Base-by-base conservation (phyloP, 345 rosid genomes). In the Eucalyptus cladocalyx region DNA sequence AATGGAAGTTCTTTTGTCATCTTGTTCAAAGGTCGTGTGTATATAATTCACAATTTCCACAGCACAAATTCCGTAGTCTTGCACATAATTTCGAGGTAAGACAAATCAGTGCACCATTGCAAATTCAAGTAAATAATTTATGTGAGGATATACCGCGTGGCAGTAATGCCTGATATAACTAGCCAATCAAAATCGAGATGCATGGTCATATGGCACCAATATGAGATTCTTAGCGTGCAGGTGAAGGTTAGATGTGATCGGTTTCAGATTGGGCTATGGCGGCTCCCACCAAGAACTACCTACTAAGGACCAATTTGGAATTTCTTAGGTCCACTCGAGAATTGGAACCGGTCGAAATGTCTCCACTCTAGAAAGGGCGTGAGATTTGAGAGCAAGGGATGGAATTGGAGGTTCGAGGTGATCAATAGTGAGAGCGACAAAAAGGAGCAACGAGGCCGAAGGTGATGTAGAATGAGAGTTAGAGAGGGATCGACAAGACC, bases 201-300 rank as follows among this genome's bases (percentile, higher is more conserved):
- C 9, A 30, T 14, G 34, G 18, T 30, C 72, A 4, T n/a, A 62
- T 58, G n/a, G 30, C 6, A 5, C 62, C 28, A 24, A 51, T 4
- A 51, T 51, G 23, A 51, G 56, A 51, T 51, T 51, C 9, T 51
- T 51, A 51, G 56, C 2, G 1, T 51, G 54, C 4, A 53, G 0
- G 10, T 53, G 24, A 53, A 53, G 24, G 58, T 53, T 53, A 53
- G 58, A 53, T 53, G 58, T 8, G 58, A 53, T 53, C 2, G 0
- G 11, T 53, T 53, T 5, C 2, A 21, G 11, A 53, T 8, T 53
- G 58, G 58, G 58, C 1, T 53, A 8, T 3, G 24, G 24, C 2
- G 5, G 10, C 58, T 53, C 58, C 5, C 9, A 53, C 2, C 0
- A 0, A 2, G 11, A 53, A 2, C 0, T 8, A 0, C 58, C 58